Base-by-base conservation (phyloP, 108 stramenopile genomes). In the Cylindrotheca closterium region DNA sequence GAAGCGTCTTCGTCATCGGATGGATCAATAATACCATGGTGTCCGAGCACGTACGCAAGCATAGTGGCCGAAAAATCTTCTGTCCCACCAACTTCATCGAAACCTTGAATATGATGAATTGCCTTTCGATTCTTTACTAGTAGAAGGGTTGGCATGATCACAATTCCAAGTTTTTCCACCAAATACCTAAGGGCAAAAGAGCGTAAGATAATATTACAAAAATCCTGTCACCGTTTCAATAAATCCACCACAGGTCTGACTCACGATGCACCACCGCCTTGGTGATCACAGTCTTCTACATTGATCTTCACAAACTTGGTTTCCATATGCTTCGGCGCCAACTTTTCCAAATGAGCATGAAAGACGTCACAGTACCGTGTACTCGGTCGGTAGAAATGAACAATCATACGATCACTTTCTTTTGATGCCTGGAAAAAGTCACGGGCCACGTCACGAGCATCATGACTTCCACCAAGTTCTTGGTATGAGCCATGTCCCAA, bases 31-130 rank as follows among this genome's bases (percentile, higher is more conserved):
- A 73, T 45, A 32, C 71, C 71, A 54, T 73, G 71, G 17, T 89
- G 87, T 0, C 81, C 89, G 30, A 96, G 68, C 0, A 95, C 91
- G 67, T 68, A 92, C 7, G 91, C 98, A 60, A 97, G 66, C 30
- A 78, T 80, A 46, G 83, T 81, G 15, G 90, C 82, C 30, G 83
- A 71, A 70, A 97, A 97, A 51, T 99, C 96, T 19, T 92, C 86
- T 1, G 69, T 83, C 1, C 96, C 97, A 30, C 99, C 99, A n/a
- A 99, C 56, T 69, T 99, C 99, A 66, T 97, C 96, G 77, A 98
- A 97, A 21, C 99, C 99, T 23, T 79, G 71, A 19, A 99, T 63
- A 47, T 96, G 93, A 81, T 99, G 98, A 48, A 84, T 65, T 5
- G 95, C 96, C 73, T 96, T 89, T 0, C 97, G 91, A 50, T 96